Conservation (phyloP, 2,329 filamentous ascomycete species). For the Neophaeococcomyces mojaviensis region DNA sequence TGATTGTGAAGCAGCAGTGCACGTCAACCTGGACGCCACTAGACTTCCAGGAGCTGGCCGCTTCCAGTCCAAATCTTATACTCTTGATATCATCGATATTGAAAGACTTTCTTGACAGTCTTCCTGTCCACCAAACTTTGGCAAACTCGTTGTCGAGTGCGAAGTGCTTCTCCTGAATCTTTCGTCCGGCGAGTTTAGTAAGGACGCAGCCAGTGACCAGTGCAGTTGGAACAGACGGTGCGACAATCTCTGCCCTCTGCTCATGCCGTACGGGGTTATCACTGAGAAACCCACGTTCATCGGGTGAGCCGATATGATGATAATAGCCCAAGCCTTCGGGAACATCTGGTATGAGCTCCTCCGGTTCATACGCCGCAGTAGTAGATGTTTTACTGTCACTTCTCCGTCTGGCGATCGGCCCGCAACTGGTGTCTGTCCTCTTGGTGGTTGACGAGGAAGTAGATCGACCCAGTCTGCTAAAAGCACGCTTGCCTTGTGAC, state of each 20-base stretch:
- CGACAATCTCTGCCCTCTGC: conserved; percentile 16
- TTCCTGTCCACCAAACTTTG: conserved; percentile 80
- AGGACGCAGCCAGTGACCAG: conserved; percentile 72
- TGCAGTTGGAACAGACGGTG: conserved; percentile 67
- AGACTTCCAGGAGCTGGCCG: conserved; percentile 80
- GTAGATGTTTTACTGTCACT: conserved; percentile 80
- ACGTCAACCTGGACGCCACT: conserved; percentile 61
- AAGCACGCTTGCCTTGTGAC: conserved; percentile 56
- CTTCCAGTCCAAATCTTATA: conserved; percentile 74
- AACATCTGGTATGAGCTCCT: conserved; percentile 4
- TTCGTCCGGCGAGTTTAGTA: conserved; percentile 79
- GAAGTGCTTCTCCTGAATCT: conserved; percentile 63
- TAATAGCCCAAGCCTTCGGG: conserved; percentile 2
- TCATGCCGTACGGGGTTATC: not conserved
- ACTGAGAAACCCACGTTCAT: not conserved
- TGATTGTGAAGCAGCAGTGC: conserved; percentile 76
- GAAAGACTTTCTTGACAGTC: conserved; percentile 70
- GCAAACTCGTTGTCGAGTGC: conserved; percentile 75
- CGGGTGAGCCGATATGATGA: not conserved
- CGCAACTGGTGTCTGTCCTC: conserved; percentile 78
- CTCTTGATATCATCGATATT: conserved; percentile 95
- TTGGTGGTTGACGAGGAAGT: conserved; percentile 69
- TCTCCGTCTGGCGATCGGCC: conserved; percentile 77
- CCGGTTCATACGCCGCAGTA: conserved; percentile 42
- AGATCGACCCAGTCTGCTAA: conserved; percentile 59